These are phyloP conservation scores for Calycina marina DNA, from an alignment of 2,329 filamentous ascomycete genomes.

Conservation along the genomic window DNA sequence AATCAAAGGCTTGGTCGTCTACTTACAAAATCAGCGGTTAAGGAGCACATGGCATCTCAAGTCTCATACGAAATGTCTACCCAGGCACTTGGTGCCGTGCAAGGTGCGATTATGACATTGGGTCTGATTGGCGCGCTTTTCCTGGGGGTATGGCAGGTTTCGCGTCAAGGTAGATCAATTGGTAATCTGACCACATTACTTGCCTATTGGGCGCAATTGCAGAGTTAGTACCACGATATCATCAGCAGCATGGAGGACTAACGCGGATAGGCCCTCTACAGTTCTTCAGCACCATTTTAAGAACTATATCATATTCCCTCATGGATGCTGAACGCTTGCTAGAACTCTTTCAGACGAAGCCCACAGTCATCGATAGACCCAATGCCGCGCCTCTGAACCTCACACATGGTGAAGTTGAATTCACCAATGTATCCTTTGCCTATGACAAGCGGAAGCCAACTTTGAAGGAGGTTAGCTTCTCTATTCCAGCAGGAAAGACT, in stretches of 20 bases:
- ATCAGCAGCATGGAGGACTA: slow-evolving; percentile 14
- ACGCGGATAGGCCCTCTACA: slow-evolving; percentile 23
- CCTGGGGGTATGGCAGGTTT: slow-evolving; percentile 17
- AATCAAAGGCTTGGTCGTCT: slow-evolving; percentile 18
- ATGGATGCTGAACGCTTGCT: slow-evolving; percentile 51
- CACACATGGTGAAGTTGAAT: slow-evolving; percentile 22
- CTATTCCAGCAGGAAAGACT: slow-evolving; percentile 24
- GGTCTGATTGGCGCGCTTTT: slow-evolving; percentile 29
- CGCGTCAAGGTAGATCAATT: slow-evolving; percentile 31
- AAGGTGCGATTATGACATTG: slow-evolving; percentile 35
- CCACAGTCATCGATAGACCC: slow-evolving; percentile 34
- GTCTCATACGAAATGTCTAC: slow-evolving; percentile 22
- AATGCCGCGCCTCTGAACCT: slow-evolving; percentile 30
- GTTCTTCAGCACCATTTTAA: slow-evolving; percentile 28
- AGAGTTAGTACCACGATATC: slow-evolving; percentile 19
- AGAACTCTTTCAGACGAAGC: slow-evolving; percentile 40
- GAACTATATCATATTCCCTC: slow-evolving; percentile 36
- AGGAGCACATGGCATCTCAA: slow-evolving; percentile 24
- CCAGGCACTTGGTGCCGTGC: slow-evolving; percentile 33
- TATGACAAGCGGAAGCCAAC: slow-evolving; percentile 23
- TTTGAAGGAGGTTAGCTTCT: slow-evolving; percentile 23
- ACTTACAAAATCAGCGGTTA: slow-evolving; percentile 19
- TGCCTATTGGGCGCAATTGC: slow-evolving; percentile 45
- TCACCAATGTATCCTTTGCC: slow-evolving; percentile 24
- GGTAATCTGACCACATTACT: slow-evolving; percentile 51